Conservation (phyloP, 495 filamentous ascomycete genomes). For the Xylaria bambusicola region DNA sequence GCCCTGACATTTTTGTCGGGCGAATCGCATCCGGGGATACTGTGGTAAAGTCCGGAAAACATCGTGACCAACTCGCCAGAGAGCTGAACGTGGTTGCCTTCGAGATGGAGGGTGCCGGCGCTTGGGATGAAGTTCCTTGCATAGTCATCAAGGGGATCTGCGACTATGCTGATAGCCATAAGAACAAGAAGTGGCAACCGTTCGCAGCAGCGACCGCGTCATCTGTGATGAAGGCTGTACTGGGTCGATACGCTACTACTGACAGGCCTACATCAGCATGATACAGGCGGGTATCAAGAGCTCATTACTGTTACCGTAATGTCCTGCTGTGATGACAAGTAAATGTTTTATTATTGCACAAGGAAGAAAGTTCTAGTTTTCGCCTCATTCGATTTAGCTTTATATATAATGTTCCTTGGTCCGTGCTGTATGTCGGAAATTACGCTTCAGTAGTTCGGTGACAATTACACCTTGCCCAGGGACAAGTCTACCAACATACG, state of each 20-base stretch:
- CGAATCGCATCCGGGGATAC: conserved; percentile 30
- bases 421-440: too few relatives aligned
- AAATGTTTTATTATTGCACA: too few relatives aligned
- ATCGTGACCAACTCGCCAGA: conserved; percentile 29
- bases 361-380: too few relatives aligned
- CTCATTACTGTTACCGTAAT: too few relatives aligned
- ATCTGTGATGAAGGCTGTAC: conserved; percentile 21
- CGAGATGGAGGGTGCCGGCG: conserved; percentile 50
- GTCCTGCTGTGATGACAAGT: too few relatives aligned
- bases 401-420: too few relatives aligned
- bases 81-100: conserved; percentile 38
- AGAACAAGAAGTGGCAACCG: conserved; percentile 45
- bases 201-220: conserved; percentile 45
- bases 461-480: too few relatives aligned
- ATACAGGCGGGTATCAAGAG: too few relatives aligned
- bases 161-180: conserved; percentile 50
- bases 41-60: conserved; percentile 31
- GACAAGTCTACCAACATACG: too few relatives aligned
- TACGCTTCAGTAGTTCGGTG: too few relatives aligned
- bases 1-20: conserved; percentile 26
- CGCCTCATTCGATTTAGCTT: too few relatives aligned
- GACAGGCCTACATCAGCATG: not conserved
- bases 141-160: conserved; percentile 45
- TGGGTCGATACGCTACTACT: conserved; percentile 12
- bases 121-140: conserved; percentile 39